Evolutionary conservation across 2,329 filamentous ascomycete genomes (phyloP), one percentile per base, ranked within the genome.

Genomic region (Cryphonectria parasitica): DNA sequence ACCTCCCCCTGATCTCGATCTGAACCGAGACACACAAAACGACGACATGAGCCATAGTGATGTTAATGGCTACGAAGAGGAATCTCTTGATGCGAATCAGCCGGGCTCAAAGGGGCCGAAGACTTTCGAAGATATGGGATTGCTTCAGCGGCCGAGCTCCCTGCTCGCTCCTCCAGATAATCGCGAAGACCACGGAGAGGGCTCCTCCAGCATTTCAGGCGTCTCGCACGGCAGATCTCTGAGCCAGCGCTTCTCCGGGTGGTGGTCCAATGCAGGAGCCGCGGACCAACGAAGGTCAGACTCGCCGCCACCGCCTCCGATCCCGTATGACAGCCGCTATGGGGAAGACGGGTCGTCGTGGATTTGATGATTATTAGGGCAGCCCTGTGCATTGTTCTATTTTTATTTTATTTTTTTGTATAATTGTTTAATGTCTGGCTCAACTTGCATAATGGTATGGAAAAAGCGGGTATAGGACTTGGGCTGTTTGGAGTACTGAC

Each of bases 51-150:
- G 28, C 15, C 36, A 39, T 10, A 13, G 36, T 13, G 45, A 52
- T 52, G n/a, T 41, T 31, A 34, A 15, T 13, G 25, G 22, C 45
- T 54, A 69, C n/a, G 60, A 64, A n/a, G 69, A 70, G 49, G 65
- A 52, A 36, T 17, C 63, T 31, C 65, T 64, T 22, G n/a, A 61
- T 22, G 28, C 67, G 2, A 19, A 13, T 13, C 54, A 58, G 5
- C 15, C 19, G 54, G n/a, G 25, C 22, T 68, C 54, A 3, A 41
- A 43, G 19, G 67, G 67, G 2, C 68, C 70, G 13, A 64, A 65
- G 28, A 72, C 70, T 5, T 72, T 72, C 10, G 68, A 70, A 2
- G 70, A 72, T 4, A 72, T 72, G 70, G 41, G 58, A 8, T 41
- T 72, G 54, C 63, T 64, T 31, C 68, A 54, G 13, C 62, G 56